Evolutionary conservation across 176 grass and related monocot genomes (phyloP).

Genomic region (Ensete glaucum): DNA sequence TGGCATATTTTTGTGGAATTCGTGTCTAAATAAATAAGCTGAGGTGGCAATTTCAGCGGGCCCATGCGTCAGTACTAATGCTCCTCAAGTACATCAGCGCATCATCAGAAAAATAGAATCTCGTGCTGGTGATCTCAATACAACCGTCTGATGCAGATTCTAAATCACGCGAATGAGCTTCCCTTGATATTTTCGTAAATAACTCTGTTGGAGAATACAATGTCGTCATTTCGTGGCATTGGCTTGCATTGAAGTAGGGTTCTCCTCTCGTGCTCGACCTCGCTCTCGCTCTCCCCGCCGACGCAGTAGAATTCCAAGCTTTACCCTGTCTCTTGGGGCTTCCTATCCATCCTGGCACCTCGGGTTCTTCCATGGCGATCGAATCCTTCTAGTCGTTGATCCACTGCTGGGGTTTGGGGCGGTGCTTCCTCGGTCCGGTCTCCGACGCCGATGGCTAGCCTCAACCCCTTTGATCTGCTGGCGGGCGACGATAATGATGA

Average conservation of each 20-base stretch:
- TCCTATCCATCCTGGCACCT: background rate
- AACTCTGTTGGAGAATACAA: background rate
- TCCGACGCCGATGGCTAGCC: background rate
- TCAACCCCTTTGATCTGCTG: constrained; percentile 15
- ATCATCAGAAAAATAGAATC: background rate
- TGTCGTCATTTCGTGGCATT: background rate
- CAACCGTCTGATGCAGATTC: background rate
- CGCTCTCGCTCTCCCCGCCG: background rate
- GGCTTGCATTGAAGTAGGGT: background rate
- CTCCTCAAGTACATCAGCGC: background rate
- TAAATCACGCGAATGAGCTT: background rate
- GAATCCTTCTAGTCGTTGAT: background rate
- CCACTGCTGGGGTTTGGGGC: background rate
- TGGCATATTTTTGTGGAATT: too few relatives aligned
- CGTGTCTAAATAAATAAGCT: too few relatives aligned
- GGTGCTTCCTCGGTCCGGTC: background rate
- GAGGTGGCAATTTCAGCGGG: background rate
- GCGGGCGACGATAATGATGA: constrained; percentile 10
- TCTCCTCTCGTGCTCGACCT: background rate
- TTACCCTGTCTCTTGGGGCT: background rate
- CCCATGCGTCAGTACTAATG: too few relatives aligned
- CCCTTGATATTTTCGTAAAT: background rate
- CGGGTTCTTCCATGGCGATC: background rate
- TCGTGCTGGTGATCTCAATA: background rate
- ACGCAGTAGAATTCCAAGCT: background rate